Evolutionary conservation across 805 yeast genomes (phyloP), one percentile per base, ranked within the genome.

Genomic region (Candida xiaguanensis): DNA sequence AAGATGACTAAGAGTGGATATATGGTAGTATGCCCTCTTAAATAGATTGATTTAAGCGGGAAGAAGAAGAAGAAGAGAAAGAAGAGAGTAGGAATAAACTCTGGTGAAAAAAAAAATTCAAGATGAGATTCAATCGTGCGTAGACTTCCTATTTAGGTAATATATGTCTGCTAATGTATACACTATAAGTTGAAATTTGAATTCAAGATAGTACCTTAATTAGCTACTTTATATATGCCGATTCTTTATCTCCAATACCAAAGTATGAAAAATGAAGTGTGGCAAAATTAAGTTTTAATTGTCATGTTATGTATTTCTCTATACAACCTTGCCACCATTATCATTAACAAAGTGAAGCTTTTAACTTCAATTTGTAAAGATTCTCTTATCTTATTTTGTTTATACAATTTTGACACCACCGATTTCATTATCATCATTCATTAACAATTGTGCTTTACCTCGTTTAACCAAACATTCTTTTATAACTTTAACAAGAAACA

Each of bases 361-460:
- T n/a, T n/a, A n/a, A n/a, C n/a, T n/a, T n/a, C n/a, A n/a, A n/a
- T n/a, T n/a, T n/a, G n/a, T n/a, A n/a, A n/a, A n/a, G n/a, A n/a
- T n/a, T n/a, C n/a, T n/a, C n/a, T n/a, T n/a, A n/a, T n/a, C n/a
- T n/a, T 20, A 4, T 25, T 20, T 16, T 9, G 14, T 34, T 40
- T 53, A 78, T 22, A 76, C 75, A 19, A 80, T 72, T 61, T 91
- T 91, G 4, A 90, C 85, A 16, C 95, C 98, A 2, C 82, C 83
- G 16, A 84, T 75, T 37, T 69, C 72, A 5, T 57, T 55, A 27
- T 55, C 41, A 29, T 81, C 83, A 34, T 78, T 84, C 59, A 78
- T 80, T 59, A 90, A 60, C 15, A 85, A 55, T 36, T 80, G 86
- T 2, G 93, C 95, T 49, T 83, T 75, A 3, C 85, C 85, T 44